Conservation (phyloP, 495 filamentous ascomycete genomes). For the Aspergillus saccharolyticus region DNA sequence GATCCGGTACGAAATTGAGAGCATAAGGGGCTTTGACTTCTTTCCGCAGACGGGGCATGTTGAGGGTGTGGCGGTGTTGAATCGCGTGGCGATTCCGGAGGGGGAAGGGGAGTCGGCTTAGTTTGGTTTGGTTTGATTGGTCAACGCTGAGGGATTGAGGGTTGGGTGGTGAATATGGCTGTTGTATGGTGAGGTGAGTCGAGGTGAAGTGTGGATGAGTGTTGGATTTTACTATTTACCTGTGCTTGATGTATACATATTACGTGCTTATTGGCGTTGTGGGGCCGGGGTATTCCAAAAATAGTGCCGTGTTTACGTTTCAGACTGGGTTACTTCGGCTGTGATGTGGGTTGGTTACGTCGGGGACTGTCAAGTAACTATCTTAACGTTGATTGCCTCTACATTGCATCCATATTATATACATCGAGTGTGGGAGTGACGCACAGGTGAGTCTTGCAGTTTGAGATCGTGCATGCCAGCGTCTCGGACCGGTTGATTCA, state of each 20-base stretch:
- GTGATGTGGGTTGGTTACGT: too few species aligned
- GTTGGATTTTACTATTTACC: neutral
- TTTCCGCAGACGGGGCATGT: slow-evolving; percentile 98
- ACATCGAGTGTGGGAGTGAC: neutral
- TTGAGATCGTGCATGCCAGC: neutral
- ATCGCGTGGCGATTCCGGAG: slow-evolving; percentile 20
- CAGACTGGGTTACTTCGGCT: too few species aligned
- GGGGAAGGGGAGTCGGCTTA: too few species aligned
- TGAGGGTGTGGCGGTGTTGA: slow-evolving; percentile 83
- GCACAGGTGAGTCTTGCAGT: neutral
- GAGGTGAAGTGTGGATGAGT: neutral
- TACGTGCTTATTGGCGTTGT: too few species aligned
- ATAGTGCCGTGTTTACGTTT: too few species aligned
- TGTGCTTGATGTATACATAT: too few species aligned
- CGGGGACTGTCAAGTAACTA: neutral
- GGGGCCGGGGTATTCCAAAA: too few species aligned
- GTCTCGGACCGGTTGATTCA: too few species aligned
- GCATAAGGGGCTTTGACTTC: slow-evolving; percentile 90
- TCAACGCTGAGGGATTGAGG: too few species aligned
- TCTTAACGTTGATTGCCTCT: neutral
- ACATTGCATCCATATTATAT: neutral
- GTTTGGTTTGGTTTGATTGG: neutral
- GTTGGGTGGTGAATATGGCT: neutral
- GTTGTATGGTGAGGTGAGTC: neutral
- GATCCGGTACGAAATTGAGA: slow-evolving; percentile 80